Conservation (phyloP, 805 yeast species). For the Ogataea ramenticola region DNA sequence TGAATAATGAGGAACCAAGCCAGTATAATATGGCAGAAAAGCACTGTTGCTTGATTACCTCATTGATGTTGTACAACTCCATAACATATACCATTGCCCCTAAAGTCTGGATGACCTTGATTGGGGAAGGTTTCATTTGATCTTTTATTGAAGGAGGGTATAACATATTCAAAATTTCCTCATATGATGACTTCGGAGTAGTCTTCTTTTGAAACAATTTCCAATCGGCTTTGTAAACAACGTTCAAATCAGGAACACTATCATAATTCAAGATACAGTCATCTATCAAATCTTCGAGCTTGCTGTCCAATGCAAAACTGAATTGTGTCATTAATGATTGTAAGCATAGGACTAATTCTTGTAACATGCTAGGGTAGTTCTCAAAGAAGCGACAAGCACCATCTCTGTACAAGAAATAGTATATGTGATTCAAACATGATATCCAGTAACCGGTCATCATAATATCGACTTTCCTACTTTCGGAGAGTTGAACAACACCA, state of each 20-base stretch:
- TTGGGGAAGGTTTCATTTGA: constrained; percentile 84
- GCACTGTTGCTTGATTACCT: constrained; percentile 70
- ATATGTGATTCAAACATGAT: constrained; percentile 66
- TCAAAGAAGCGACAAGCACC: constrained; percentile 41
- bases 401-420: constrained; percentile 70
- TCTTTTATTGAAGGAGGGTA: constrained; percentile 81
- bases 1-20: constrained; percentile 67
- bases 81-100: constrained; percentile 85
- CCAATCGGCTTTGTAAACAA: constrained; percentile 68
- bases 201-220: constrained; percentile 39
- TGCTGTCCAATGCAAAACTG: constrained; percentile 56
- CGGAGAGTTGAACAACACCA: constrained; percentile 35
- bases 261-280: constrained; percentile 68
- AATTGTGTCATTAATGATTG: constrained; percentile 62
- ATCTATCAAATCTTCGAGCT: constrained; percentile 51
- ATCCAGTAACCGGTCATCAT: constrained; percentile 83
- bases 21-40: constrained; percentile 73
- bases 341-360: constrained; percentile 46
- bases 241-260: constrained; percentile 76
- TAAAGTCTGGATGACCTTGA: constrained; percentile 74
- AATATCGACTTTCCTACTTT: constrained; percentile 46
- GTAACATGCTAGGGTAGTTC: constrained; percentile 50
- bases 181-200: constrained; percentile 46
- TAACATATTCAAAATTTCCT: constrained; percentile 66
- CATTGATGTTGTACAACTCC: constrained; percentile 74